Percentiles rank a stretch among this genome's conserved stretches.
These are phyloP conservation scores for Metschnikowia amazonensis DNA, from an alignment of 805 yeast species.

Conservation along the genomic window DNA sequence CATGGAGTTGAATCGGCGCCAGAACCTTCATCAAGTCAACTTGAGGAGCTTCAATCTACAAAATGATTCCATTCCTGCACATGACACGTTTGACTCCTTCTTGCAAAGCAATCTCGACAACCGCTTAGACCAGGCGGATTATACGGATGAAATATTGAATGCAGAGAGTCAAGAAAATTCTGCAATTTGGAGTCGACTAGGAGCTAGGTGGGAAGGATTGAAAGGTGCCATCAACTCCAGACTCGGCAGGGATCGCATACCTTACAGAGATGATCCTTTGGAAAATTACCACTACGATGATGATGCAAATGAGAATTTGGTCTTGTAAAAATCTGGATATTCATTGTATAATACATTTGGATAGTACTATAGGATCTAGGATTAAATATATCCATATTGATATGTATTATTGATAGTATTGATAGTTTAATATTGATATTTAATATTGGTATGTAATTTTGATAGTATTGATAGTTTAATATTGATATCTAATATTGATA, in stretches of 20 bases:
- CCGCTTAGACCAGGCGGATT: not conserved
- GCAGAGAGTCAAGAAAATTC: not conserved
- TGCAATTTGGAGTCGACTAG: slow-evolving; percentile 27
- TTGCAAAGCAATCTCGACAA: slow-evolving; percentile 5
- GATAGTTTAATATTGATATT: too few relatives aligned
- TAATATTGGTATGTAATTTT: too few relatives aligned
- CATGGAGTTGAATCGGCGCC: slow-evolving; percentile 31
- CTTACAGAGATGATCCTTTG: slow-evolving; percentile 27
- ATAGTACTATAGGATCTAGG: too few relatives aligned
- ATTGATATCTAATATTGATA: too few relatives aligned
- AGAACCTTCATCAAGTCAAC: slow-evolving; percentile 11
- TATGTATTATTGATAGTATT: too few relatives aligned
- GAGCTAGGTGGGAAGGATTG: slow-evolving; percentile 24
- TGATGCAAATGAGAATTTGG: slow-evolving; percentile 32
- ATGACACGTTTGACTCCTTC: not conserved
- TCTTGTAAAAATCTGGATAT: slow-evolving; percentile 18
- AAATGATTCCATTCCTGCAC: slow-evolving; percentile 17
- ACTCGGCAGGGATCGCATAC: slow-evolving; percentile 2
- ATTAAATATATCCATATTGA: too few relatives aligned
- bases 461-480: too few relatives aligned
- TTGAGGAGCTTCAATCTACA: slow-evolving; percentile 29
- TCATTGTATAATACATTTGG: too few relatives aligned
- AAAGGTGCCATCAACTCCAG: slow-evolving; percentile 19
- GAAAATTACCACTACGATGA: slow-evolving; percentile 33
- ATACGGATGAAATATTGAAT: not conserved